Evolutionary conservation across 176 grass and related monocot species (phyloP).

Genomic region (Miscanthus lutarioriparius): DNA sequence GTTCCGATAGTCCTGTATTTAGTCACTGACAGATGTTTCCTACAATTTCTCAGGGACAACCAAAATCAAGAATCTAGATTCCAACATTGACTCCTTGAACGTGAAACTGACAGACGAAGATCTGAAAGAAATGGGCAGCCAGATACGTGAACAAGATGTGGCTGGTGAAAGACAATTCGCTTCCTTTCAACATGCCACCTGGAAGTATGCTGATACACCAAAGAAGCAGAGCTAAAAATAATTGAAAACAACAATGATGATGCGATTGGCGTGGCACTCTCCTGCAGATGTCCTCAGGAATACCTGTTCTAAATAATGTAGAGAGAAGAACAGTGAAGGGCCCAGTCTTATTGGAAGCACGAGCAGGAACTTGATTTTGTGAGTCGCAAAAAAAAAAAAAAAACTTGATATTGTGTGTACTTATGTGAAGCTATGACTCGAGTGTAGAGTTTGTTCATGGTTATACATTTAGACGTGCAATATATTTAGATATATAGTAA

Average conservation of each 20-base stretch:
- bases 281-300: not conserved
- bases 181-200: slow-evolving; percentile 27
- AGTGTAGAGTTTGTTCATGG: not conserved
- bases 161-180: slow-evolving; percentile 49
- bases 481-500: too few species aligned
- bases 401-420: too few species aligned
- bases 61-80: slow-evolving; percentile 78
- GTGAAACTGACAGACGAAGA: slow-evolving; percentile 63
- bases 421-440: not conserved
- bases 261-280: not conserved
- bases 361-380: not conserved
- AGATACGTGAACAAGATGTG: slow-evolving; percentile 58
- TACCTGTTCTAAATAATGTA: not conserved
- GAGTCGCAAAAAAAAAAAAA: too few species aligned
- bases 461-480: not conserved
- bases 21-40: slow-evolving; percentile 17
- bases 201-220: slow-evolving; percentile 71
- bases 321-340: not conserved
- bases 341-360: too few species aligned
- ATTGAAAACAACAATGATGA: not conserved
- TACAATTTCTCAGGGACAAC: slow-evolving; percentile 63
- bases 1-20: not conserved
- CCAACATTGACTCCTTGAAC: slow-evolving; percentile 70
- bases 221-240: slow-evolving; percentile 25
- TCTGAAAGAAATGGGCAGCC: slow-evolving; percentile 55